Conservation (phyloP, 169 alveolate genomes). For the Plasmodium blacklocki region DNA sequence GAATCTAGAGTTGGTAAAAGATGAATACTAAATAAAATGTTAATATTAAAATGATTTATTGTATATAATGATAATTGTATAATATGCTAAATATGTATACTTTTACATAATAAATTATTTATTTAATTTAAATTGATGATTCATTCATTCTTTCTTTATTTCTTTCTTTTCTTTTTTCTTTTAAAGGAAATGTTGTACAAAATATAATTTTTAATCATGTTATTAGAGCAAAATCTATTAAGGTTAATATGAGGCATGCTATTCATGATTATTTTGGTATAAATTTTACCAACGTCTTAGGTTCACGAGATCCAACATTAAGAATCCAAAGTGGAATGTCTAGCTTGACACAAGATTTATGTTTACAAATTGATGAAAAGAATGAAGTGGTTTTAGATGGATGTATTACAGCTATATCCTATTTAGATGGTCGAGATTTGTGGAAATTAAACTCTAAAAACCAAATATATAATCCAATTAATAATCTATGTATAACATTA, state of each 20-base stretch:
- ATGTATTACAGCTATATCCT: constrained; percentile 83
- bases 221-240: constrained; percentile 83
- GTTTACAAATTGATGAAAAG: constrained; percentile 85
- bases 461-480: constrained; percentile 65
- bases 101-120: too few relatives aligned
- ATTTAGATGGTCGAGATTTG: constrained; percentile 80
- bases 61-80: background rate
- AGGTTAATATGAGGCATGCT: constrained; percentile 87
- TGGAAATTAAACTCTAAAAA: constrained; percentile 84
- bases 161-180: background rate
- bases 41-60: background rate
- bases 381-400: constrained; percentile 85
- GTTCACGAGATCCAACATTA: constrained; percentile 86
- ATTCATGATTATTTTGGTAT: constrained; percentile 90
- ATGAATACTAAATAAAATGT: background rate
- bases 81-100: background rate
- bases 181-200: constrained; percentile 80
- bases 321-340: constrained; percentile 92
- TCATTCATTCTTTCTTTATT: background rate
- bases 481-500: constrained; percentile 85
- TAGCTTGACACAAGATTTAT: constrained; percentile 82
- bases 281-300: constrained; percentile 87
- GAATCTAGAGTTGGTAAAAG: constrained; percentile 74
- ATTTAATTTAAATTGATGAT: too few relatives aligned
- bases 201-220: constrained; percentile 82